A percentile compares a stretch with the other conserved stretches of the same genome.
Evolutionary conservation across 2,329 filamentous ascomycete species (phyloP).

Genomic region (Emergomyces pasteurianus): DNA sequence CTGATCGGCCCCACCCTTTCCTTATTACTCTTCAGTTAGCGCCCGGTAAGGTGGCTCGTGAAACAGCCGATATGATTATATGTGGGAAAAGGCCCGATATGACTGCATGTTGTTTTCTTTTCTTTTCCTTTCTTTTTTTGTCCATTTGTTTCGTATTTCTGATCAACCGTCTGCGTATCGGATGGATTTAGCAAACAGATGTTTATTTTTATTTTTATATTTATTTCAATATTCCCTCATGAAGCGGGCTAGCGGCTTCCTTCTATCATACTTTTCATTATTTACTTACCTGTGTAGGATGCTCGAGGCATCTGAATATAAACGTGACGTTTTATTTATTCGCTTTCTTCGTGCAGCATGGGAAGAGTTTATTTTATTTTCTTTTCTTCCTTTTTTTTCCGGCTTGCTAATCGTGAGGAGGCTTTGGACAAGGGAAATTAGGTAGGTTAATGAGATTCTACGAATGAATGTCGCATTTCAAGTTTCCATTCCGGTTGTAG

Average conservation of each 20-base stretch:
- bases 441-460: background rate
- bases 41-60: too few species aligned
- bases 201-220: too few species aligned
- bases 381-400: too few species aligned
- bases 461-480: background rate
- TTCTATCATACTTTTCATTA: background rate
- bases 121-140: too few species aligned
- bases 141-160: background rate
- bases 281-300: background rate
- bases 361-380: background rate
- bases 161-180: background rate
- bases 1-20: background rate
- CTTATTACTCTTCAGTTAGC: background rate
- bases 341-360: background rate
- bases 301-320: background rate
- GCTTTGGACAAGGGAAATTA: too few species aligned
- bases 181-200: background rate
- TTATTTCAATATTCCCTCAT: too few species aligned
- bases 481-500: background rate
- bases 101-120: too few species aligned
- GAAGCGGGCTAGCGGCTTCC: background rate
- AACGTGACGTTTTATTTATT: background rate
- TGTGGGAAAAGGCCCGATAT: background rate
- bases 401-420: too few species aligned
- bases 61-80: background rate